Conservation (phyloP, 768 basidiomycete genomes). For the Mycena vulgaris region DNA sequence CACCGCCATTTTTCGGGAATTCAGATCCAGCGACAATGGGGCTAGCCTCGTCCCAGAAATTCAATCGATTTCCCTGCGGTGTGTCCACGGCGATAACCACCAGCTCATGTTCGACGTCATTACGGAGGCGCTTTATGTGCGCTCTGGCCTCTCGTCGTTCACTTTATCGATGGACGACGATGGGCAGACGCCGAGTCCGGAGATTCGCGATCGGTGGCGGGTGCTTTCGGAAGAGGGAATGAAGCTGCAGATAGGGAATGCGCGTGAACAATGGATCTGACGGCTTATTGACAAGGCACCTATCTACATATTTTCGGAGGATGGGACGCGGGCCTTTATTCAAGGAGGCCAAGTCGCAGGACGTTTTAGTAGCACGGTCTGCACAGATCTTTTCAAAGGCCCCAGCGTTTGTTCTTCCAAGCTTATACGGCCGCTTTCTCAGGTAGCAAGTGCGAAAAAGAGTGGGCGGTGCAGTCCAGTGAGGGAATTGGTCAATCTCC, state of each 20-base stretch:
- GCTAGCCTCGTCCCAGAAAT: background rate
- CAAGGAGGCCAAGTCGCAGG: too few species aligned
- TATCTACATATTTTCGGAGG: too few species aligned
- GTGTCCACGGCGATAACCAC: constrained; percentile 19
- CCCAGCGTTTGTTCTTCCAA: too few species aligned
- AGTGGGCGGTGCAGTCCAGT: too few species aligned
- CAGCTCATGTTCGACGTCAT: background rate
- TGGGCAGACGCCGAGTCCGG: background rate
- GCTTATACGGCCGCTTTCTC: too few species aligned
- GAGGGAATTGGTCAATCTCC: too few species aligned
- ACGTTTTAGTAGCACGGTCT: too few species aligned
- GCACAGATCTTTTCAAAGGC: too few species aligned
- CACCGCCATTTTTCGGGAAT: constrained; percentile 11
- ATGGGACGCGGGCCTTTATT: too few species aligned
- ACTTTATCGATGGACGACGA: constrained; percentile 3
- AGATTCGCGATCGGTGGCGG: constrained; percentile 10
- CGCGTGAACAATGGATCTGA: constrained; percentile 17
- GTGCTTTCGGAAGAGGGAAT: background rate
- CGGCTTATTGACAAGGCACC: too few species aligned
- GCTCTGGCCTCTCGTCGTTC: background rate
- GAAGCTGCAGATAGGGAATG: background rate
- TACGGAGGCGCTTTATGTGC: background rate
- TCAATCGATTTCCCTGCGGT: background rate
- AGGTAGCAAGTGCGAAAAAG: too few species aligned
- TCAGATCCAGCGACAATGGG: background rate